Conservation (phyloP, 257 asterid species). For the Eucommia ulmoides region DNA sequence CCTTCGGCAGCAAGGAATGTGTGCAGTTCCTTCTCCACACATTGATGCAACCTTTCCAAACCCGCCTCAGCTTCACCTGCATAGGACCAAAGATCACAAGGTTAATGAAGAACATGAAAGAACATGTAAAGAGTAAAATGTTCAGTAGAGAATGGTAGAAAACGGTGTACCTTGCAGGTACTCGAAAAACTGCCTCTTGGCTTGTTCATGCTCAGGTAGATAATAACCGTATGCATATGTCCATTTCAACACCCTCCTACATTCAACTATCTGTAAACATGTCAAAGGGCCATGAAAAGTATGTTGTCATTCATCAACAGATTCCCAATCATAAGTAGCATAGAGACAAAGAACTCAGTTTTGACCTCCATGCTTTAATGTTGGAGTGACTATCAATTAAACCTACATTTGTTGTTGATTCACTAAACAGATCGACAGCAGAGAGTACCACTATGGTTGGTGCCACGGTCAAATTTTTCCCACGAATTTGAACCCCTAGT, state of each 20-base stretch:
- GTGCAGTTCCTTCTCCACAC: constrained; percentile 91
- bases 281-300: no score
- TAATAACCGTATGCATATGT: neutral
- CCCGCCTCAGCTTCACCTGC: constrained; percentile 99
- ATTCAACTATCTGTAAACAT: neutral
- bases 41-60: constrained; percentile 95
- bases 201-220: neutral
- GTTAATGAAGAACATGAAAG: constrained; percentile 3
- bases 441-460: no score
- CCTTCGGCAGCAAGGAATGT: constrained; percentile 43
- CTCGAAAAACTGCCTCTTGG: neutral
- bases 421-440: no score
- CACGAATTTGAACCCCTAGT: no score
- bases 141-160: constrained; percentile 9
- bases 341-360: no score
- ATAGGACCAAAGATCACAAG: constrained; percentile 7
- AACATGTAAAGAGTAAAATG: constrained; percentile 1
- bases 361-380: no score
- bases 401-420: no score
- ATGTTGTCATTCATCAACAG: no score
- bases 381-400: no score
- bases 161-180: constrained; percentile 59
- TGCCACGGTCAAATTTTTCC: no score
- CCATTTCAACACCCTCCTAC: neutral
- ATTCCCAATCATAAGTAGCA: no score